These are phyloP conservation scores for Dioszegia crocea DNA, from an alignment of 768 basidiomycete genomes.

Conservation along the genomic window DNA sequence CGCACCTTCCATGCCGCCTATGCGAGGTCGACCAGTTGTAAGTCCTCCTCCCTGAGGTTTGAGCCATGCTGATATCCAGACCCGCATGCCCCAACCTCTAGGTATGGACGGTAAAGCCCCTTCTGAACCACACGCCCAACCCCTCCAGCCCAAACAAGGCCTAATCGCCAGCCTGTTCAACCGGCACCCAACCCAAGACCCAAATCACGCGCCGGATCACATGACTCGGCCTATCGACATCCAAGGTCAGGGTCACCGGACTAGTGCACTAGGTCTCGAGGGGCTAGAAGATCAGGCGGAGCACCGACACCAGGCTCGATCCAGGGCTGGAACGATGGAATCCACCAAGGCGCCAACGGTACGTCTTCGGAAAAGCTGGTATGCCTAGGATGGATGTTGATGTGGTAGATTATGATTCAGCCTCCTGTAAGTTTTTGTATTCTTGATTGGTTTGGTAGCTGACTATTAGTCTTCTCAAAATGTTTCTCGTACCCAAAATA, in stretches of 20 bases:
- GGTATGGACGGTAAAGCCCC: conserved; percentile 17
- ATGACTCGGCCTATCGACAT: conserved; percentile 23
- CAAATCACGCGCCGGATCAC: neutral
- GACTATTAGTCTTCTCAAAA: conserved; percentile 2
- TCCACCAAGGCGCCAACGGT: conserved; percentile 34
- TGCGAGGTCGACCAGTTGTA: conserved; percentile 24
- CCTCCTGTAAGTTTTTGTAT: conserved; percentile 36
- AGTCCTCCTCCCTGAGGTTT: conserved; percentile 1
- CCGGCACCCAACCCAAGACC: neutral
- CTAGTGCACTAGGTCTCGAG: conserved; percentile 26
- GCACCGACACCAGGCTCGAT: neutral
- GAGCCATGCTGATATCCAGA: too few relatives aligned
- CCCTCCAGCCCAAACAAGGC: conserved; percentile 7
- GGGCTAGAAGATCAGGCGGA: conserved; percentile 18
- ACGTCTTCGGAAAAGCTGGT: conserved; percentile 21
- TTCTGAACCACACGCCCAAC: conserved; percentile 22
- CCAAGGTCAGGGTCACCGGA: conserved; percentile 18
- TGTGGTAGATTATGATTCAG: conserved; percentile 39
- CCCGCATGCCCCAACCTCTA: conserved; percentile 33
- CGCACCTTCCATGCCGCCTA: conserved; percentile 32
- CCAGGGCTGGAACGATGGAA: conserved; percentile 3
- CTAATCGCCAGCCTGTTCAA: conserved; percentile 5
- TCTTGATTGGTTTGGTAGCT: neutral
- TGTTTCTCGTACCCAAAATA: conserved; percentile 16
- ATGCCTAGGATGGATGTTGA: conserved; percentile 11